Base-by-base conservation (phyloP, 148 eudicot species). In the Camellia sinensis region DNA sequence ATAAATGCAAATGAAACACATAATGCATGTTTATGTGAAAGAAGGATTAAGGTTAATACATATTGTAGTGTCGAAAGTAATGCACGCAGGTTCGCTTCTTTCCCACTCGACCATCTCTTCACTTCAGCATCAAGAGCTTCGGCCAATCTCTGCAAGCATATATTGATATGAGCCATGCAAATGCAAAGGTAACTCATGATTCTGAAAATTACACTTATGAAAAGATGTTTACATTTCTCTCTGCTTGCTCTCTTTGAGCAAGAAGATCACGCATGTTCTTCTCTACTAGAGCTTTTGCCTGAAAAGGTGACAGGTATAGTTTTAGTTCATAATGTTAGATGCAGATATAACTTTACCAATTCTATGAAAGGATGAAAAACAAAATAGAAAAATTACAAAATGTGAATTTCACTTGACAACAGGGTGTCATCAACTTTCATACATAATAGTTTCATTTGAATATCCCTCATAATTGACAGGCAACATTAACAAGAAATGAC, bases 251-350 rank as follows among this genome's bases (percentile, higher is more conserved):
- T 85, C 84, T 90, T 86, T 91, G 95, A 77, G 94, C 93, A 66
- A 91, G 79, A 84, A 87, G 89, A 85, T 96, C 99, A 44, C 98
- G 95, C 93, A 79, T 89, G 77, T 93, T 93, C 86, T 96, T 96
- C 86, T 93, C 99, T 37, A 89, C 99, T 54, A 96, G 90, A 40
- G 99, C 99, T 83, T 90, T 92, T 60, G 99, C 98, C 99, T 96
- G 89, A 82, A 82, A 85, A 57, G 71, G 48, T 54, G 57, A 69
- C 40, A 78, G 59, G 40, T 72, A 75, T 67, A 44, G 50, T 40
- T 37, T 44, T 46, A 80, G 77, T 54, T 71, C 74, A 46, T 3
- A 53, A 17, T 67, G n/a, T 1, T 48, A 8, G 59, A 19, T 19
- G 56, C 52, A 2, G 45, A 41, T 71, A 40, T 52, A 19, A 43